A percentile compares a stretch with the other conserved stretches of the same genome.
Conservation (phyloP, 2,329 filamentous ascomycete genomes). For the Polychaeton citri region DNA sequence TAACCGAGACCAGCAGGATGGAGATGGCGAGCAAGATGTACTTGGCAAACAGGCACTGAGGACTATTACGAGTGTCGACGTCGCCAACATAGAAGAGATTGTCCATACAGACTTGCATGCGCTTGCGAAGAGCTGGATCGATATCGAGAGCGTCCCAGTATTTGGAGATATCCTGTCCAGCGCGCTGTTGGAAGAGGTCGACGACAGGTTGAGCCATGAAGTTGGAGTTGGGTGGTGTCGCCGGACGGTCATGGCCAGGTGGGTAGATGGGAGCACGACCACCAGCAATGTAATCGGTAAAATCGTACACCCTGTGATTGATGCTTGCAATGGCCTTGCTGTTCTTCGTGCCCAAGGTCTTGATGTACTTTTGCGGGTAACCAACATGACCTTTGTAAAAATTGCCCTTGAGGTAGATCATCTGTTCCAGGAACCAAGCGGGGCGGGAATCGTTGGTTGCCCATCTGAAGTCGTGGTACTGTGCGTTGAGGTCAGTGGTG, state of each 20-base stretch:
- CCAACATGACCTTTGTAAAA: constrained; percentile 83
- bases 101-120: constrained; percentile 75
- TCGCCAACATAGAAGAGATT: constrained; percentile 92
- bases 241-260: constrained; percentile 37
- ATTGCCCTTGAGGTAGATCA: constrained; percentile 60
- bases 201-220: constrained; percentile 73
- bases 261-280: constrained; percentile 53
- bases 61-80: constrained; percentile 78
- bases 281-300: constrained; percentile 69
- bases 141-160: constrained; percentile 64
- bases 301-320: constrained; percentile 69
- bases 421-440: constrained; percentile 88
- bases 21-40: constrained; percentile 85
- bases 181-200: constrained; percentile 59
- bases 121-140: constrained; percentile 39
- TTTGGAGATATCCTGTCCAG: constrained; percentile 71
- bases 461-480: constrained; percentile 87
- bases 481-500: constrained; percentile 54
- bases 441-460: constrained; percentile 69
- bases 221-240: constrained; percentile 41
- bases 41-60: constrained; percentile 70
- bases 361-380: constrained; percentile 66
- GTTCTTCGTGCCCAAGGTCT: constrained; percentile 43
- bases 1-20: constrained; percentile 63
- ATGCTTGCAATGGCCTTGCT: constrained; percentile 60